Conservation (phyloP, 169 alveolate species). For the Eimeria falciformis region DNA sequence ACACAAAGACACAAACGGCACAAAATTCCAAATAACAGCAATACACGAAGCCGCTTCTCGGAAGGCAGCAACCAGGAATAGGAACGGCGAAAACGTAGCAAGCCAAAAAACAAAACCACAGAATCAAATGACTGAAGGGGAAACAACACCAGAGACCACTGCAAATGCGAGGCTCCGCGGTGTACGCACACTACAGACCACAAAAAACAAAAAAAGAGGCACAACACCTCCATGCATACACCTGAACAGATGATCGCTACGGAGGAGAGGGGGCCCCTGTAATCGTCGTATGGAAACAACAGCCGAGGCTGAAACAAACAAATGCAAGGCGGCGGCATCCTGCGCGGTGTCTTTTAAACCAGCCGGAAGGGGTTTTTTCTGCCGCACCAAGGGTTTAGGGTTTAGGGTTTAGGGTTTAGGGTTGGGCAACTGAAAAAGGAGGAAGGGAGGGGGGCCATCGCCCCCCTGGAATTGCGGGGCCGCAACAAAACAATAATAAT, state of each 20-base stretch:
- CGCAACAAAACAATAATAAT: background rate
- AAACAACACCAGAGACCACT: conserved; percentile 50
- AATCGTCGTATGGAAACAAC: conserved; percentile 71
- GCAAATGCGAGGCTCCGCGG: background rate
- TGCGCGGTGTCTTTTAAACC: background rate
- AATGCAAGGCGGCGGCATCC: conserved; percentile 59
- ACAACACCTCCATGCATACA: conserved; percentile 42
- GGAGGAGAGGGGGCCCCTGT: conserved; percentile 48
- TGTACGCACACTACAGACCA: conserved; percentile 64
- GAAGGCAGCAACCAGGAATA: conserved; percentile 65
- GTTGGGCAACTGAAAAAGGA: background rate
- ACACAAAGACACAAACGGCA: conserved; percentile 35
- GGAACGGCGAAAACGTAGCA: background rate
- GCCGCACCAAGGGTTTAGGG: background rate
- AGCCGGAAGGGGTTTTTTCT: no score
- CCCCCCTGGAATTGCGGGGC: background rate
- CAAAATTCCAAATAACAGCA: conserved; percentile 44
- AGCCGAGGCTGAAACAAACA: conserved; percentile 70
- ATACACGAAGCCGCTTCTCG: conserved; percentile 48
- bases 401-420: background rate
- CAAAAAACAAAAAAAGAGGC: conserved; percentile 13
- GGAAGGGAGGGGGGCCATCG: no score
- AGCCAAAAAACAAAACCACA: background rate
- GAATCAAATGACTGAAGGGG: conserved; percentile 37
- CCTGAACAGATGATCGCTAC: conserved; percentile 63